Evolutionary conservation across 805 yeast species (phyloP), one percentile per base, ranked within the genome.

Genomic region (Gaillardinia entomophila): DNA sequence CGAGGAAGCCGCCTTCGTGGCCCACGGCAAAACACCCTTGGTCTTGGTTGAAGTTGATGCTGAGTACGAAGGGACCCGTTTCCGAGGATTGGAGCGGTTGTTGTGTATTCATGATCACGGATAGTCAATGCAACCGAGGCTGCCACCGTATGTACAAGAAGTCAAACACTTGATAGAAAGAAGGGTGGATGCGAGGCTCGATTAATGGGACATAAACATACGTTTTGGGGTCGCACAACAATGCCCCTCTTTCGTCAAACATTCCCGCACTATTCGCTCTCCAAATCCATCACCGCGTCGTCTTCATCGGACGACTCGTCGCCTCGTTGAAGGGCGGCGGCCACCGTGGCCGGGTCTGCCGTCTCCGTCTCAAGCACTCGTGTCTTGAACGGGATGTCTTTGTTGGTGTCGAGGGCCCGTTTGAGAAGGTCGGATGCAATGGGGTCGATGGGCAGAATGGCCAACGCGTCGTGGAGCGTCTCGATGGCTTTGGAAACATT

Each of bases 1-100:
- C 95, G 33, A 78, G 62, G 54, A 90, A 88, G 12, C 97, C 97
- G 28, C 66, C 57, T 38, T 84, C 88, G 40, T 77, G 81, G 32
- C 92, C 84, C 16, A 85, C 67, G 13, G 95, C 85, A 60, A 90
- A 88, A 55, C 97, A 90, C 24, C 87, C 81, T 48, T 79, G 83
- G 60, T 89, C 96, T 57, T 87, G 95, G 58, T 90, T 90, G 67
- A 87, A 89, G 16, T 77, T 62, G 7, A 82, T 77, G 39, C 76
- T 70, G 14, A 80, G 62, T 24, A 79, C 53, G 53, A 1, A 69
- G 60, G 47, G 51, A 53, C 27, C 43, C 27, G 31, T 28, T 20
- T 22, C 31, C 23, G 35, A 10, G 6, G 37, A 29, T 12, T 28
- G 35, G 28, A 42, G 34, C n/a, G 42, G 36, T 10, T 41, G 30